phyloP scores from a whole-genome alignment of 1,284 basidiomycete species.

The Ustilago xerochloae region DNA sequence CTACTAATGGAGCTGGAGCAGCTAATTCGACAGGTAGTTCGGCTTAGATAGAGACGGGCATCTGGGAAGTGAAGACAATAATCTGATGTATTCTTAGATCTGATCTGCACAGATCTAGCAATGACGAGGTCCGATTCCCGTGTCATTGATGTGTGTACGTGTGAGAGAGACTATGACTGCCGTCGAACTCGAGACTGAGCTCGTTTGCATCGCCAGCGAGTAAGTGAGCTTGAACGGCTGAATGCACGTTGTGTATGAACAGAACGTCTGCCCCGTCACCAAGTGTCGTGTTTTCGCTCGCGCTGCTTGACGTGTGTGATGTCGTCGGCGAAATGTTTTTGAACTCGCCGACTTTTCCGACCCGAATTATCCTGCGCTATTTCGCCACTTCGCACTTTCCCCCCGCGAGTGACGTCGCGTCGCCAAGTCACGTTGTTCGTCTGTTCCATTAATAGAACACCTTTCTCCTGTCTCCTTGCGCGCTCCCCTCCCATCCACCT shows the following conservation, averaged over 20 bases:
- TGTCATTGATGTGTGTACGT: not conserved
- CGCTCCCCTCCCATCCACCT: not conserved
- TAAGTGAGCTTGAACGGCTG: too few relatives aligned
- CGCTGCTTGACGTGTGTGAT: not conserved
- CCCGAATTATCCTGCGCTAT: not conserved
- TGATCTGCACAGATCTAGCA: not conserved
- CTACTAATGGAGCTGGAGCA: constrained; percentile 12
- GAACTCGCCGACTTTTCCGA: not conserved
- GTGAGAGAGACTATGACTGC: not conserved
- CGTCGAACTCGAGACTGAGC: too few relatives aligned
- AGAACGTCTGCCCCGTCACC: too few relatives aligned
- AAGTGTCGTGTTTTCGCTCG: not conserved
- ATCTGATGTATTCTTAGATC: too few relatives aligned
- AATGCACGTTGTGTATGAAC: too few relatives aligned
- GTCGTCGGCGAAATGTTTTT: constrained; percentile 1
- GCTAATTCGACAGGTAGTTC: not conserved
- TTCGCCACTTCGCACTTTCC: not conserved
- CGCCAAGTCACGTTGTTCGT: not conserved
- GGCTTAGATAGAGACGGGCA: too few relatives aligned
- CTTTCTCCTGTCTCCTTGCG: not conserved
- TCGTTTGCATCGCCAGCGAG: not conserved
- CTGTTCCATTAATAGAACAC: constrained; percentile 2
- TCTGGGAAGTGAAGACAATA: too few relatives aligned
- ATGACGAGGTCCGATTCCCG: not conserved
- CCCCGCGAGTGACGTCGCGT: constrained; percentile 3